Evolutionary conservation across 148 eudicot species (phyloP), one percentile per base, ranked within the genome.

Genomic region (Pouteria glomerata): DNA sequence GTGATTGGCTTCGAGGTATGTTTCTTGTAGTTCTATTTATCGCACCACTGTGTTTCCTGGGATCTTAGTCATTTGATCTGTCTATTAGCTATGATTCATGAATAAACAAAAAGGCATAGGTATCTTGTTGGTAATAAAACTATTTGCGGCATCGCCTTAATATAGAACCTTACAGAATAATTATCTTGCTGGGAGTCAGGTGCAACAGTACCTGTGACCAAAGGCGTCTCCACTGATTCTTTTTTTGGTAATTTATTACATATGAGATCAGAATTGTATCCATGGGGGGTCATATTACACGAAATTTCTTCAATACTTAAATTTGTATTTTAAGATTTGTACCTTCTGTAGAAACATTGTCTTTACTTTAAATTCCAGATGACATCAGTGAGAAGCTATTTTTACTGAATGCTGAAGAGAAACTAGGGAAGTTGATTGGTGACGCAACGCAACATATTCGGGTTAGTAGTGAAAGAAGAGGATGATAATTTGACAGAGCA

Each of bases 1-100:
- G 60, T 74, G 72, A 68, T 68, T 72, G 79, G 82, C 69, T 71
- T 60, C 79, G 55, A 69, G 82, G 85, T 73, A 79, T 27, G 70
- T 24, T 30, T 57, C 56, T 56, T 26, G n/a, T 48, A 68, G 23
- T 39, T 31, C 24, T 29, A 29, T 66, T 59, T 58, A 16, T 21
- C 30, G 29, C 19, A 29, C 10, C 13, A 10, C 24, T 21, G 30
- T n/a, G n/a, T 12, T 14, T 66, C 6, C 3, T 71, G 33, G 47
- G 57, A 19, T 18, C 1, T 58, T 41, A 26, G 42, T 71, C 67
- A 31, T 41, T 3, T 37, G 50, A 66, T 66, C 57, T n/a, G n/a
- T n/a, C n/a, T 10, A 15, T 31, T 47, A 29, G 35, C 56, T 6
- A 66, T 66, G 69, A 27, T 15, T 24, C 15, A 66, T 66, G 69